Percentiles rank a stretch among this genome's conserved stretches.
Evolutionary conservation across 768 basidiomycete species (phyloP).

Genomic region (Boletus speciosus): DNA sequence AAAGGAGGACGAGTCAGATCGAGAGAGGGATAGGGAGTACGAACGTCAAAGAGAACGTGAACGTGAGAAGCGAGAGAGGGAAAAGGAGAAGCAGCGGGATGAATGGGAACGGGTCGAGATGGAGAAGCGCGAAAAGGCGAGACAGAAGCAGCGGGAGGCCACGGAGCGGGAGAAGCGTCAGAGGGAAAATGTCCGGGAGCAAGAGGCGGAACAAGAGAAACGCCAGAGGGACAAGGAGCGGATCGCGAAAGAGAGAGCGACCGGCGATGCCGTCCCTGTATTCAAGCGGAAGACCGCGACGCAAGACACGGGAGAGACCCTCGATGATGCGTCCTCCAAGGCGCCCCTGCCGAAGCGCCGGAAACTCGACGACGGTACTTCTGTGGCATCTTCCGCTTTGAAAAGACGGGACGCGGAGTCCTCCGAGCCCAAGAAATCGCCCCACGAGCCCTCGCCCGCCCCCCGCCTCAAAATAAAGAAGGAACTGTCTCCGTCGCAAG

Average conservation of each 20-base stretch:
- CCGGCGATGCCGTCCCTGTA: conserved; percentile 8
- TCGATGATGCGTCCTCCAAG: conserved; percentile 22
- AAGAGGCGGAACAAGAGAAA: conserved; percentile 19
- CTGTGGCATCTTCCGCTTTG: conserved; percentile 11
- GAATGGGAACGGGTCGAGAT: conserved; percentile 19
- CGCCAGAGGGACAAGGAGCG: conserved; percentile 25
- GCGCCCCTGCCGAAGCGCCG: conserved; percentile 37
- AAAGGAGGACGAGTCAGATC: conserved; percentile 28
- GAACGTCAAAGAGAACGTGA: conserved; percentile 28
- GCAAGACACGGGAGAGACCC: conserved; percentile 31
- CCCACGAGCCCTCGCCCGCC: conserved; percentile 20
- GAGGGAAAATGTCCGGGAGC: conserved; percentile 21
- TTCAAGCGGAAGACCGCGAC: conserved; percentile 40
- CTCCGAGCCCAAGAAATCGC: conserved; percentile 35
- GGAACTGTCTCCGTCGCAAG: conserved; percentile 30
- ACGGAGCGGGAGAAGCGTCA: conserved; percentile 26
- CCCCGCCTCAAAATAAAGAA: conserved; percentile 37
- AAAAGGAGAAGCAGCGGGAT: conserved; percentile 24
- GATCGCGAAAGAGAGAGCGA: conserved; percentile 21
- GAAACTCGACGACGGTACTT: conserved; percentile 37
- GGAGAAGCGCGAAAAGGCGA: conserved; percentile 22
- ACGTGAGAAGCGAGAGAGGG: conserved; percentile 18
- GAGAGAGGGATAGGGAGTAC: conserved; percentile 22
- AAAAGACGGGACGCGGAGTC: conserved; percentile 27
- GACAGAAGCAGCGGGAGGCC: conserved; percentile 19